phyloP scores from a whole-genome alignment of 2,329 filamentous ascomycete species.

The Scedosporium dehoogii region DNA sequence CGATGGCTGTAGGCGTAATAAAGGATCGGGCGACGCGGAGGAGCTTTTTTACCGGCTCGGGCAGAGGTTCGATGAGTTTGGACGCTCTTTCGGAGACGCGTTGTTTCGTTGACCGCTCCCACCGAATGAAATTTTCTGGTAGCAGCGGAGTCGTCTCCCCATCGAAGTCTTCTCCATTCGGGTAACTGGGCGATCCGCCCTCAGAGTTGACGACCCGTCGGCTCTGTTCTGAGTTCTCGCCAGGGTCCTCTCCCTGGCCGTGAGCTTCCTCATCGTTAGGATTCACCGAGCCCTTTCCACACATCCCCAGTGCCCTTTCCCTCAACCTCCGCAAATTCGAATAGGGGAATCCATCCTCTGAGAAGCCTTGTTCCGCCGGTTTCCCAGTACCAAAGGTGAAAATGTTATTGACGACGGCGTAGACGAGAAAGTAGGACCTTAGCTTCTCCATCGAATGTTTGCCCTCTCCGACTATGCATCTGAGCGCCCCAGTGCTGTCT shows the following conservation, averaged over 20 bases:
- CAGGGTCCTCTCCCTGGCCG: neutral
- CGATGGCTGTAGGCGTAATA: conserved; percentile 52
- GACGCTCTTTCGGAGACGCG: neutral
- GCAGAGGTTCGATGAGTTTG: neutral
- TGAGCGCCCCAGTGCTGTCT: conserved; percentile 44
- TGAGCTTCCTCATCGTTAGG: neutral
- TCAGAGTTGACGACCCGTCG: neutral
- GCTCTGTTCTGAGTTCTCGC: neutral
- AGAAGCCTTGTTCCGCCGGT: conserved; percentile 16
- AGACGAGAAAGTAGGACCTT: conserved; percentile 57
- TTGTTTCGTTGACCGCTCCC: neutral
- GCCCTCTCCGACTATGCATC: conserved; percentile 29
- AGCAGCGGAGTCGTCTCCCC: neutral
- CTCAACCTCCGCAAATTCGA: neutral
- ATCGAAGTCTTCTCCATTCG: neutral
- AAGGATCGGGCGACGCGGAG: conserved; percentile 33
- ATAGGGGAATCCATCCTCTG: conserved; percentile 8
- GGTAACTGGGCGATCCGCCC: neutral
- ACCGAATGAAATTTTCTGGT: neutral
- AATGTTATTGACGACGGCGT: conserved; percentile 52
- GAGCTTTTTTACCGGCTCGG: conserved; percentile 16
- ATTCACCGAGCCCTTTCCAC: neutral
- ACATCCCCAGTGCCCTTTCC: neutral
- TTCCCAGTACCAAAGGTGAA: conserved; percentile 54
- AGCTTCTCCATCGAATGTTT: conserved; percentile 41